phyloP scores from a whole-genome alignment of 1,139 yeast genomes.

The Blastobotrys aristatus region DNA sequence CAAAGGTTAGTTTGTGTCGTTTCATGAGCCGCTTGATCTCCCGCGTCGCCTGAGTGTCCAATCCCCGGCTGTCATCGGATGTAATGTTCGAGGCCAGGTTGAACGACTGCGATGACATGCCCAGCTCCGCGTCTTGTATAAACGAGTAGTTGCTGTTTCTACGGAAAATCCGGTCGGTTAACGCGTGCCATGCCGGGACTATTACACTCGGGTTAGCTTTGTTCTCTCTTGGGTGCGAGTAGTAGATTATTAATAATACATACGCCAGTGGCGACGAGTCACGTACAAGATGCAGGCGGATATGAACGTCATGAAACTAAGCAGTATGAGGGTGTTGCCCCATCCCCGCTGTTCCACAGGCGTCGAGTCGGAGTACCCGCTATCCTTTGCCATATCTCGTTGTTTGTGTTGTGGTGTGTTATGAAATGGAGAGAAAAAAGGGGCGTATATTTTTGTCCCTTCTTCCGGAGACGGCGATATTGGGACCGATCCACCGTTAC shows the following conservation, averaged over 20 bases:
- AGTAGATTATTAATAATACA: background rate
- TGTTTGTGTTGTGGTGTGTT: background rate
- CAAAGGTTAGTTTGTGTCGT: constrained; percentile 49
- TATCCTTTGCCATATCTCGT: background rate
- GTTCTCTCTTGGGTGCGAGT: too few species aligned
- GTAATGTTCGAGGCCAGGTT: constrained; percentile 47
- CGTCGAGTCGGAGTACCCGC: background rate
- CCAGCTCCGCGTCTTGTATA: constrained; percentile 57
- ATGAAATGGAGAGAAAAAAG: background rate
- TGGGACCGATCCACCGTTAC: too few species aligned
- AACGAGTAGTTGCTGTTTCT: constrained; percentile 37
- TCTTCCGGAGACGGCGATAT: background rate
- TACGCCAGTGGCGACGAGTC: constrained; percentile 9
- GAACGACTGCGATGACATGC: constrained; percentile 57
- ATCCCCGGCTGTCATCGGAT: constrained; percentile 56
- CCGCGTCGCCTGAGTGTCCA: constrained; percentile 50
- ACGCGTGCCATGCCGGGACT: constrained; percentile 8
- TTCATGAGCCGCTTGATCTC: constrained; percentile 54
- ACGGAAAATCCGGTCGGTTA: background rate
- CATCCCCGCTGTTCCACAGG: constrained; percentile 5
- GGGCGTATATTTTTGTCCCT: too few species aligned
- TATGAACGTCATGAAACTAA: constrained; percentile 2
- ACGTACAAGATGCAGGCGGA: constrained; percentile 1
- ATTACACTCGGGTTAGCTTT: background rate
- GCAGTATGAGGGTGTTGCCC: constrained; percentile 6